Base-by-base conservation (phyloP, 805 yeast species). In the Suhomyces xylopsoci region DNA sequence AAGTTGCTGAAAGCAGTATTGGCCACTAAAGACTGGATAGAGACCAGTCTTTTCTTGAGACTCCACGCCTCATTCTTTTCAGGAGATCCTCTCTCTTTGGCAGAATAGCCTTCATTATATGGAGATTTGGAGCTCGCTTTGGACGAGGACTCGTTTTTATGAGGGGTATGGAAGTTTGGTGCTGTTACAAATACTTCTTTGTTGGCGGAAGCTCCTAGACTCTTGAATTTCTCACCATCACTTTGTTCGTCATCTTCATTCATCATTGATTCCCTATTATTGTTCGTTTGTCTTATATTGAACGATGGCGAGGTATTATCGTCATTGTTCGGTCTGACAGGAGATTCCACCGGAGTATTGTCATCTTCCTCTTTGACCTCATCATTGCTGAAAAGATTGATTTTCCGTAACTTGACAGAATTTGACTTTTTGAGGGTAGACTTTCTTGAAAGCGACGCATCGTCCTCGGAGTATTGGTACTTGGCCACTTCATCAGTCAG, bases 331-430 rank as follows among this genome's bases (percentile, higher is more conserved):
- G 25, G 7, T 40, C 50, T 45, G 40, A 20, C 17, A 8, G 48
- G 51, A 12, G 50, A 28, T 7, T n/a, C 42, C 17, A 22, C 15
- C 6, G 42, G 24, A 17, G 42, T 38, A 12, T n/a, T 32, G 14
- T 34, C 49, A 24, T 49, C 45, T 36, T 48, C 50, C 19, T 54
- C 47, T 9, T 38, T 44, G 48, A 36, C 34, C 38, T 55, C 51
- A 24, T 51, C 56, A 28, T 50, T 52, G 34, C 57, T 61, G 54
- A 73, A 74, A n/a, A 75, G 60, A 50, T 75, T 69, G 40, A 75
- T 63, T 48, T 74, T 74, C 12, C 79, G 60, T 34, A 75, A 68
- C 38, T 74, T 67, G 71, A 71, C 69, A 14, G 79, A 74, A 51
- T 73, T 71, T 15, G 73, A 61, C 51, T 70, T 71, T 51, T 68